Evolutionary conservation across 1,139 yeast species (phyloP), one percentile per base, ranked within the genome.

Genomic region (Eremothecium cymbalariae): DNA sequence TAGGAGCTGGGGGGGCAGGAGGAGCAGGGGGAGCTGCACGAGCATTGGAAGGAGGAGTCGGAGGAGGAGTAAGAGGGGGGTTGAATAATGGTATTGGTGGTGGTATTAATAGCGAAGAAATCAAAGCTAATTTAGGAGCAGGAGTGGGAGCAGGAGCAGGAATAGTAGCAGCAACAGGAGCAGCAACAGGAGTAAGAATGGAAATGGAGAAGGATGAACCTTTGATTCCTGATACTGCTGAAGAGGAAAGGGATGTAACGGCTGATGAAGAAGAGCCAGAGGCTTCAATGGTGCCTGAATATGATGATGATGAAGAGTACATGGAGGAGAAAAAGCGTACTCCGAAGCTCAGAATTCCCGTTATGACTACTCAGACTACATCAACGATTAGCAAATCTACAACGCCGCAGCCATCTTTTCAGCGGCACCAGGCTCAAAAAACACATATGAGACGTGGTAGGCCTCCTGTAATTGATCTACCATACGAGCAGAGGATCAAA

Each of bases 391-490:
- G 49, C 7, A 43, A 45, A 20, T 45, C 51, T 4, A 32, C 39
- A 9, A 48, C 50, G 4, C 53, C 54, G 6, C 49, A 49, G 26
- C 50, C 53, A 11, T 28, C 43, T 7, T 41, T 45, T 18, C 44
- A 46, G 27, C 43, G 50, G 25, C 46, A 44, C 31, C 43, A 41
- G 24, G 49, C 46, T 33, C 44, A 62, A 15, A 82, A 75, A 42
- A 48, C 49, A n/a, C 56, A 53, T 28, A 44, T 51, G 38, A 52
- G 53, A 68, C 74, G 97, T 52, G 96, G 96, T 27, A 74, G 96
- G 52, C 97, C 97, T 6, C 97, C 97, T 1, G 83, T 88, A 36
- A 93, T 88, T 38, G 97, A 88, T 58, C 77, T 82, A 50, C 96
- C 96, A 4, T 88, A 81, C 59, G 96, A 90, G 60, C 86, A 85